Percentiles rank a stretch among this genome's conserved stretches.
phyloP scores from a whole-genome alignment of 768 basidiomycete species.

The Podaxis sp. region DNA sequence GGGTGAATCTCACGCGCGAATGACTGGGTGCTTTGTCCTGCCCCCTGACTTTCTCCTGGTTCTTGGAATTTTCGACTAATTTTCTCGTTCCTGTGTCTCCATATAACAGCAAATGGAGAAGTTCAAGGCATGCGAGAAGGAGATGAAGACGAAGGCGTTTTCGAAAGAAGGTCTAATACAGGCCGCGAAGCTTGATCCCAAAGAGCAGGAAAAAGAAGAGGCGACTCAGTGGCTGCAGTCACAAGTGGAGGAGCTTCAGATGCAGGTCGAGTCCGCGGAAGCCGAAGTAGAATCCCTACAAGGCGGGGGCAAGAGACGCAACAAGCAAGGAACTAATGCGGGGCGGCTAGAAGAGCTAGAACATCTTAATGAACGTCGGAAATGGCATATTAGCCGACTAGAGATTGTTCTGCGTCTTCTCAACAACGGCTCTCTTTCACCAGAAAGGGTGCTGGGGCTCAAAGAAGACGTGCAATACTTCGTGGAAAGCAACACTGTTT shows the following conservation, averaged over 20 bases:
- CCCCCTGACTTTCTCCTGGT: neutral
- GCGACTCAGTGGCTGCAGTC: slow-evolving; percentile 81
- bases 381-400: slow-evolving; percentile 91
- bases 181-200: slow-evolving; percentile 91
- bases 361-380: slow-evolving; percentile 83
- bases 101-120: slow-evolving; percentile 97
- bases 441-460: slow-evolving; percentile 75
- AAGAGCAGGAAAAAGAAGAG: slow-evolving; percentile 94
- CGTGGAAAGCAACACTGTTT: slow-evolving; percentile 90
- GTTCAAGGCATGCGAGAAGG: slow-evolving; percentile 99
- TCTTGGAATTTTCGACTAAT: neutral
- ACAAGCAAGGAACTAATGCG: slow-evolving; percentile 59
- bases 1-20: neutral
- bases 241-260: slow-evolving; percentile 86
- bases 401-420: slow-evolving; percentile 91
- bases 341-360: slow-evolving; percentile 85
- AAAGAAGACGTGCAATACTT: slow-evolving; percentile 97
- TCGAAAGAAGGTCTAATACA: slow-evolving; percentile 97
- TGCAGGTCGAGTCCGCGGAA: slow-evolving; percentile 92
- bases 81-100: neutral
- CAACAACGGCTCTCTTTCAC: slow-evolving; percentile 85
- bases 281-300: slow-evolving; percentile 90
- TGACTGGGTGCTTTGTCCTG: neutral
- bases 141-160: slow-evolving; percentile 99
- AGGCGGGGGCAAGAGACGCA: slow-evolving; percentile 80